Base-by-base conservation (phyloP, 2,329 filamentous ascomycete genomes). In the Curvularia sp. region DNA sequence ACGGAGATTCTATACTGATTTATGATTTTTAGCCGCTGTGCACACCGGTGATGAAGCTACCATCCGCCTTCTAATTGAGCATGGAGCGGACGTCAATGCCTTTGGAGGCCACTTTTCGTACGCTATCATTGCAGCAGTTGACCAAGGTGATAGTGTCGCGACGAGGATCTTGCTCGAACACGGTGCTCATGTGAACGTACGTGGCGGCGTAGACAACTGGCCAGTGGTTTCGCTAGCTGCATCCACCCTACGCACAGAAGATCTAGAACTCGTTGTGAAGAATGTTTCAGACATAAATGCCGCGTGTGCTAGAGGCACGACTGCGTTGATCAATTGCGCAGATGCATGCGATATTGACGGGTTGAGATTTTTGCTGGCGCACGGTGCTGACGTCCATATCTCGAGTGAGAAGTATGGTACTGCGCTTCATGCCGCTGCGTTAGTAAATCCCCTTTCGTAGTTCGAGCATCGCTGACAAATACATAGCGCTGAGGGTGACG, bases 361-460 rank as follows among this genome's bases (percentile, higher is more conserved):
- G 1, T 10, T 71, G 9, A 53, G 55, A 13, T 64, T 67, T 22
- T 38, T 69, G 1, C 28, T 71, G 5, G 51, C 53, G 7, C 57
- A 58, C 10, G 58, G 56, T 9, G 68, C 68, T 6, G 55, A 69
- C 41, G 55, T 70, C 10, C 46, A 66, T 39, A 60, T 63, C 6
- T 50, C 46, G 2, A 64, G 61, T 20, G 55, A 63, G n/a, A 55
- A 58, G 24, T 60, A 55, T 38, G 67, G 64, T 15, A 68, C 67
- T 8, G 65, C 68, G 9, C 60, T 71, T 26, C 63, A 68, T 41
- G 66, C 61, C 4, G 64, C 66, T 18, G 67, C 68, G 49, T 64
- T 58, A 56, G 62, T 58, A 10, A 31, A 31, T 7, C 22, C 15
- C 5, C 5, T 28, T 33, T 48, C 15, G 4, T 30, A 24, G 28